These are phyloP conservation scores for Phytophthora vignae DNA, from an alignment of 352 stramenopile genomes.

Conservation along the genomic window DNA sequence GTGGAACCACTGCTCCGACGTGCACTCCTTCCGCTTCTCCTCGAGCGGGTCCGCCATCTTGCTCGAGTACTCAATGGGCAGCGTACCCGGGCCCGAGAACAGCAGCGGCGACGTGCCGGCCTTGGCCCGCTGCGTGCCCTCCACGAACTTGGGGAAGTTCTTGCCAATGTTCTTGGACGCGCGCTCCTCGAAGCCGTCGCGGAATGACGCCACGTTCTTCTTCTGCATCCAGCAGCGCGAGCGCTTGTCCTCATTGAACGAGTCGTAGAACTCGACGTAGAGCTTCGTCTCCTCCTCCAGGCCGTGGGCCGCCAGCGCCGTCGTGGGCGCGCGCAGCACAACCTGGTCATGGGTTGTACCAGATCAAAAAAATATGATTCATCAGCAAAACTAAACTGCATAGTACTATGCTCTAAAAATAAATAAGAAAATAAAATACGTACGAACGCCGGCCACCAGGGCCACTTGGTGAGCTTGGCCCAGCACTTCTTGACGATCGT, in stretches of 20 bases:
- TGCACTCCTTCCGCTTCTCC: conserved; percentile 54
- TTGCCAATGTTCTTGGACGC: conserved; percentile 85
- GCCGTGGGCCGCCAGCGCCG: conserved; percentile 53
- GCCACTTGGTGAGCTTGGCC: conserved; percentile 86
- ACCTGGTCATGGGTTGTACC: conserved; percentile 36
- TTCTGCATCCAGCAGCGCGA: conserved; percentile 88
- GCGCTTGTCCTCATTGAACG: conserved; percentile 76
- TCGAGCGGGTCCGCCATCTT: conserved; percentile 63
- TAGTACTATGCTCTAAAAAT: not conserved
- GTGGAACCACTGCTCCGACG: conserved; percentile 65
- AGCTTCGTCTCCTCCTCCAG: conserved; percentile 79
- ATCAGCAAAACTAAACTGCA: conserved; percentile 3
- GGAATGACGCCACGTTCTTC: conserved; percentile 78
- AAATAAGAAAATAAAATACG: conserved; percentile 7
- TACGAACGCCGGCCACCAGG: conserved; percentile 85
- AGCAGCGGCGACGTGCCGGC: conserved; percentile 72
- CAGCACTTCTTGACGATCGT: conserved; percentile 89
- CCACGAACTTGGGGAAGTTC: conserved; percentile 78
- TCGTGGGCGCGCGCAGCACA: conserved; percentile 74
- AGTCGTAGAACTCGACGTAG: conserved; percentile 87
- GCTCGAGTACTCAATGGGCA: conserved; percentile 85
- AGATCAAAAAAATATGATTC: not conserved
- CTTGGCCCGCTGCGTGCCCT: conserved; percentile 75
- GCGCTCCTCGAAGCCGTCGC: conserved; percentile 78
- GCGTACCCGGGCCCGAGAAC: conserved; percentile 67